phyloP scores from a whole-genome alignment of 306 rosid species.

The Ziziphus jujuba region DNA sequence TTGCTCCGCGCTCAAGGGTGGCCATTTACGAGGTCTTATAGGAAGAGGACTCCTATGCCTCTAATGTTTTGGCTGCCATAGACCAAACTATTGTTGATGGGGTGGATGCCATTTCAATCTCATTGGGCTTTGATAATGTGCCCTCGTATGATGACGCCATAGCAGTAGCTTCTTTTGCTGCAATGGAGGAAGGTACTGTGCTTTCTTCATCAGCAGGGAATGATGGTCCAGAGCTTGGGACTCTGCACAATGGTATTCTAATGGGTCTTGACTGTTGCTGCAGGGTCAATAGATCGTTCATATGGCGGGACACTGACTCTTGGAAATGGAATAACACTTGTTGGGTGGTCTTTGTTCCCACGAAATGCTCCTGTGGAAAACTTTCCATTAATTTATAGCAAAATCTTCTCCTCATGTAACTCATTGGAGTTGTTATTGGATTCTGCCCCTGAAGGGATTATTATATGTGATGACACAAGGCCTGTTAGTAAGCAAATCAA shows the following conservation, averaged over 20 bases:
- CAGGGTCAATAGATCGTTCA: conserved; percentile 27
- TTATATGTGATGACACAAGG: conserved; percentile 7
- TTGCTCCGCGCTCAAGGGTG: neutral
- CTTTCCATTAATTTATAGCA: conserved; percentile 21
- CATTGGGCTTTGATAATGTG: neutral
- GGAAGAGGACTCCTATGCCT: neutral
- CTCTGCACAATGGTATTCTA: neutral
- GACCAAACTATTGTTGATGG: conserved; percentile 15
- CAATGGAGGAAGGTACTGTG: conserved; percentile 3
- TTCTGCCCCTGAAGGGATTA: neutral
- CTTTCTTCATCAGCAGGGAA: conserved; percentile 12
- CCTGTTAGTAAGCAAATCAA: neutral
- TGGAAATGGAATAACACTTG: conserved; percentile 22
- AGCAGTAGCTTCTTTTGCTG: conserved; percentile 8
- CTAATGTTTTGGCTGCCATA: conserved; percentile 12
- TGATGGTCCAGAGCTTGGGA: neutral
- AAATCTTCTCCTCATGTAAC: conserved; percentile 13
- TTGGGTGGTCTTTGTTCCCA: conserved; percentile 30
- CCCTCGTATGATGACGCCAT: neutral
- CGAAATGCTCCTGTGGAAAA: conserved; percentile 6
- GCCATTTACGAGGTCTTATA: conserved; percentile 13
- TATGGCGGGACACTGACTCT: conserved; percentile 20
- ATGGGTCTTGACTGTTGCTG: conserved; percentile 17
- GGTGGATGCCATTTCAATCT: conserved; percentile 18
- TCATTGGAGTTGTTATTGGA: neutral